A percentile compares a stretch with the other conserved stretches of the same genome.
These are phyloP conservation scores for Linum tenue DNA, from an alignment of 345 rosid genomes.

Conservation along the genomic window DNA sequence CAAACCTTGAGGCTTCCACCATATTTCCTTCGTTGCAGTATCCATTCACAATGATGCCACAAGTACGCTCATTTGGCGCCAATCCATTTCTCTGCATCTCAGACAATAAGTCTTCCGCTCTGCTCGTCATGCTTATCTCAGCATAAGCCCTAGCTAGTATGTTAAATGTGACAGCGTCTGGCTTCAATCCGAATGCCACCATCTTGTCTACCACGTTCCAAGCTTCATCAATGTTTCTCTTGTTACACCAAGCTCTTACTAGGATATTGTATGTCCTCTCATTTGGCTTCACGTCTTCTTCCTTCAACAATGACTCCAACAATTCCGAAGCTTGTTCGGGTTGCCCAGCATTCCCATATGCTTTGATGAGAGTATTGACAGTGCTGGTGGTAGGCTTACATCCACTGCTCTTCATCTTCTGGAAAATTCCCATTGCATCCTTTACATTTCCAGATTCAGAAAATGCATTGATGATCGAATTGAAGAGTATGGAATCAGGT, in stretches of 20 bases:
- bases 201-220: slow-evolving; percentile 68
- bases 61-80: slow-evolving; percentile 67
- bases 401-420: slow-evolving; percentile 67
- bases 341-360: slow-evolving; percentile 64
- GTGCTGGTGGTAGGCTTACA: slow-evolving; percentile 83
- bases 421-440: slow-evolving; percentile 69
- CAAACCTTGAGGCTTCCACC: slow-evolving; percentile 66
- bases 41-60: slow-evolving; percentile 66
- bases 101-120: slow-evolving; percentile 63
- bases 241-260: slow-evolving; percentile 73
- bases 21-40: slow-evolving; percentile 80
- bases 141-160: slow-evolving; percentile 74
- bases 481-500: slow-evolving; percentile 86
- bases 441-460: slow-evolving; percentile 71
- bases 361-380: slow-evolving; percentile 78
- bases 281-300: slow-evolving; percentile 55
- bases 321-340: slow-evolving; percentile 64
- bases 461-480: slow-evolving; percentile 80
- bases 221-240: slow-evolving; percentile 53
- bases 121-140: slow-evolving; percentile 40
- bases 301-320: slow-evolving; percentile 46
- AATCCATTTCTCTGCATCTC: slow-evolving; percentile 62
- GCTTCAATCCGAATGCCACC: slow-evolving; percentile 54
- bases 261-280: slow-evolving; percentile 73
- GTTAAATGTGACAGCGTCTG: slow-evolving; percentile 80